A percentile compares a stretch with the other conserved stretches of the same genome.
These are phyloP conservation scores for Saksenaea oblongispora DNA, from an alignment of 371 early-diverging fungal genomes.

Conservation along the genomic window DNA sequence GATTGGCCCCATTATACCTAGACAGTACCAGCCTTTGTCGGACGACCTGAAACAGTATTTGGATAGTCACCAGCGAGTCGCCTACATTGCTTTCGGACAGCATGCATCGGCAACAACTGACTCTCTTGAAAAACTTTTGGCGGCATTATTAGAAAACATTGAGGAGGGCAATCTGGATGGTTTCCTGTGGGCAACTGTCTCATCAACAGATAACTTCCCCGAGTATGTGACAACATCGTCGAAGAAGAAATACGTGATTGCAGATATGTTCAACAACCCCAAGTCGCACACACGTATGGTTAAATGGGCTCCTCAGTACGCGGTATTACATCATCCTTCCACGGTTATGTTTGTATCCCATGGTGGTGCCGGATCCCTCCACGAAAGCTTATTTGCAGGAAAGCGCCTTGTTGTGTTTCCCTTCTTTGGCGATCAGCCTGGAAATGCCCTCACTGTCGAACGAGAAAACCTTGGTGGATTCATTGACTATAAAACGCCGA, in stretches of 20 bases:
- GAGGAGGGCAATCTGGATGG: slow-evolving; percentile 32
- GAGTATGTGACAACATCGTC: slow-evolving; percentile 12
- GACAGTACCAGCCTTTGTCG: slow-evolving; percentile 13
- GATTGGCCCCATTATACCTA: slow-evolving; percentile 38
- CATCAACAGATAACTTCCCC: slow-evolving; percentile 9
- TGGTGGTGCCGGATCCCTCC: slow-evolving; percentile 38
- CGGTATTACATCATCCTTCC: slow-evolving; percentile 36
- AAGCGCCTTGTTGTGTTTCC: slow-evolving; percentile 31
- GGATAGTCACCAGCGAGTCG: slow-evolving; percentile 18
- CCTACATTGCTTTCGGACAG: slow-evolving; percentile 42
- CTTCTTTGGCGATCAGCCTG: slow-evolving; percentile 43
- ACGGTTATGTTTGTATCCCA: slow-evolving; percentile 41
- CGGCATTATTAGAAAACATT: slow-evolving; percentile 18
- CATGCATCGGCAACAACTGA: slow-evolving; percentile 11
- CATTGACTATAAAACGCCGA: background rate
- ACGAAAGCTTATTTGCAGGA: slow-evolving; percentile 35
- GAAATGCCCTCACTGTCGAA: slow-evolving; percentile 14
- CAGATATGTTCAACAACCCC: background rate
- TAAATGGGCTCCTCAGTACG: slow-evolving; percentile 45
- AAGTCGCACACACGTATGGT: slow-evolving; percentile 18
- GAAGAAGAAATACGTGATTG: slow-evolving; percentile 9
- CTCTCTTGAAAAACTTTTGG: slow-evolving; percentile 12
- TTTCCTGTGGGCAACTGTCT: slow-evolving; percentile 34
- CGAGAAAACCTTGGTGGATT: background rate
- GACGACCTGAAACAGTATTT: slow-evolving; percentile 10